Conservation (phyloP, 306 rosid genomes). For the Castanopsis chinensis region DNA sequence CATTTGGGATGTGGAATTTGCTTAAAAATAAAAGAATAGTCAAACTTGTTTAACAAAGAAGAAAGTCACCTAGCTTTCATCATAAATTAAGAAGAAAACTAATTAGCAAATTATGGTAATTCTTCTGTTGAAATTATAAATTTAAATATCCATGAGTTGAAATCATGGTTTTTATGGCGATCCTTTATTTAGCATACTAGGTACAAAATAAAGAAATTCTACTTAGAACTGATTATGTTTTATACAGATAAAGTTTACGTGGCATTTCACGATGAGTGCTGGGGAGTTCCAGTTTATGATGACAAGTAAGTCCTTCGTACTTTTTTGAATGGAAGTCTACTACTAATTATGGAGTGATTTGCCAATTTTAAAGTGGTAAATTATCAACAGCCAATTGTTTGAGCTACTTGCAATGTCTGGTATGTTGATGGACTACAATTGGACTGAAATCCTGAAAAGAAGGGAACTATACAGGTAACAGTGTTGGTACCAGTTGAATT, state of each 20-base stretch:
- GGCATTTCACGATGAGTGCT: slow-evolving; percentile 91
- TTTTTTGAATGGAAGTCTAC: background rate
- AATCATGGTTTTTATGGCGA: background rate
- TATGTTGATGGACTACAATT: slow-evolving; percentile 92
- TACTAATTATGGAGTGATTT: background rate
- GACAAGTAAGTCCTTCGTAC: slow-evolving; percentile 57
- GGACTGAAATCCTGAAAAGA: slow-evolving; percentile 95
- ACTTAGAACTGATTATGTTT: background rate
- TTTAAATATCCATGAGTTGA: background rate
- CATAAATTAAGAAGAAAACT: background rate
- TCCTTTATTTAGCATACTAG: background rate
- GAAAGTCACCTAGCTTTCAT: slow-evolving; percentile 12
- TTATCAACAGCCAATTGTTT: slow-evolving; percentile 68
- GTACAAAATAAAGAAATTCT: background rate
- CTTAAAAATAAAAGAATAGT: background rate
- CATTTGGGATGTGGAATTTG: slow-evolving; percentile 17
- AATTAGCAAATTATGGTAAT: background rate
- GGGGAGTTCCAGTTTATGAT: slow-evolving; percentile 96
- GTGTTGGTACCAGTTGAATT: background rate
- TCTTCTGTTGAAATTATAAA: too few species aligned
- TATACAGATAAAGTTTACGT: slow-evolving; percentile 71
- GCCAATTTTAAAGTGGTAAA: background rate
- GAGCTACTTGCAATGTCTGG: slow-evolving; percentile 97
- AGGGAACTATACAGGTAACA: slow-evolving; percentile 73
- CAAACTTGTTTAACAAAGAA: too few species aligned